Evolutionary conservation across 768 basidiomycete genomes (phyloP), one percentile per base, ranked within the genome.

Genomic region (Suillus alpinus): DNA sequence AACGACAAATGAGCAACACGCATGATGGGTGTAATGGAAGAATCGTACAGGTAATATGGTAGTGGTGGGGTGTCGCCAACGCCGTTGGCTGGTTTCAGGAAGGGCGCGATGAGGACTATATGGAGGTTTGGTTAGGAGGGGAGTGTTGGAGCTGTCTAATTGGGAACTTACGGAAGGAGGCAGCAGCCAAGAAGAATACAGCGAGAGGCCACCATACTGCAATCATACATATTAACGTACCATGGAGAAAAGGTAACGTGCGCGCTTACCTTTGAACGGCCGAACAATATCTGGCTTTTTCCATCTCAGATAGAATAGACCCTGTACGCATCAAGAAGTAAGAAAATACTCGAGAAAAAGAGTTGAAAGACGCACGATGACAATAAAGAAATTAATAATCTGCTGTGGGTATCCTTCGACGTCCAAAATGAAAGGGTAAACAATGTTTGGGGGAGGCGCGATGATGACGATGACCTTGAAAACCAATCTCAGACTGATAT

Each of bases 351-450:
- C 6, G 10, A 39, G 6, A 23, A 26, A n/a, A 10, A 3, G 4
- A 26, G 40, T 3, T 3, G 44, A 57, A 40, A 12, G 0, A 71
- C 82, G n/a, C 62, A 85, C 84, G 18, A 80, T 37, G 39, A 85
- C 76, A 51, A 86, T 77, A 65, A 85, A 83, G 5, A 86, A 67
- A 60, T 82, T 81, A 65, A 87, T 79, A 36, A 86, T 83, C 59
- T 86, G 84, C 32, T 44, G 60, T 1, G 86, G 86, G 53, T 74
- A 73, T 39, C 71, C 71, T 62, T 84, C 79, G 13, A 86, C 76
- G 58, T 86, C 84, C 4, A 87, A 74, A 57, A 86, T 86, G 62
- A 86, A 87, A 0, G 85, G 84, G 66, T 86, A 86, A 0, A 76
- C 85, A 10, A 86, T 78, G 3, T 68, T 62, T 3, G 79, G 76